These are phyloP conservation scores for Yarrowia sp. DNA, from an alignment of 805 yeast genomes.

Conservation along the genomic window DNA sequence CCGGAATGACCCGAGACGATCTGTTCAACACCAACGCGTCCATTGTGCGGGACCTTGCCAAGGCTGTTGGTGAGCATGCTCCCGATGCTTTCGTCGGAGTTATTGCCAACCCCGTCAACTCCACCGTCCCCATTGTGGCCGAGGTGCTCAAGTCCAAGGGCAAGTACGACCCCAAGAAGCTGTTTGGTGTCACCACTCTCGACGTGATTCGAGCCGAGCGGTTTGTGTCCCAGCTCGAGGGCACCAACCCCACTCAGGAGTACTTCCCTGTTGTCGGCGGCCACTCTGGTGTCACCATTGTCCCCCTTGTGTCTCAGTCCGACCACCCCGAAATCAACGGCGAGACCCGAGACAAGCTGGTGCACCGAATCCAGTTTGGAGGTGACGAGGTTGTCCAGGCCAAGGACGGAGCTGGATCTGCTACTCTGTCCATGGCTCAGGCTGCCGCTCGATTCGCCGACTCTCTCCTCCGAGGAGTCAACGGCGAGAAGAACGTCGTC, in stretches of 20 bases:
- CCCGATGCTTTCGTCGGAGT: constrained; percentile 76
- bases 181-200: constrained; percentile 86
- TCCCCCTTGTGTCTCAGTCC: constrained; percentile 65
- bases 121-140: constrained; percentile 86
- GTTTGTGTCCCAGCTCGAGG: constrained; percentile 41
- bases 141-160: constrained; percentile 69
- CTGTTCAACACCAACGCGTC: constrained; percentile 80
- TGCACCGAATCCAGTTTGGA: constrained; percentile 90
- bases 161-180: constrained; percentile 64
- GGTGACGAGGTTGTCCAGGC: constrained; percentile 98
- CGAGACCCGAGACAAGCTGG: constrained; percentile 52
- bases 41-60: constrained; percentile 70
- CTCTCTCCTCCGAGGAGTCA: constrained; percentile 47
- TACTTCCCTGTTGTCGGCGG: constrained; percentile 83
- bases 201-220: constrained; percentile 87
- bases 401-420: constrained; percentile 91
- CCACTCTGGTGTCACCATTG: constrained; percentile 92
- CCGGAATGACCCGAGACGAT: constrained; percentile 93
- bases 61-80: constrained; percentile 66
- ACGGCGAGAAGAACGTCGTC: constrained; percentile 45
- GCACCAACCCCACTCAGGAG: constrained; percentile 46
- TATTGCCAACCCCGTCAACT: constrained; percentile 92
- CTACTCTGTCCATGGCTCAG: constrained; percentile 93
- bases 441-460: constrained; percentile 84
- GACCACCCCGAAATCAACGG: constrained; percentile 42